phyloP scores from a whole-genome alignment of 805 yeast genomes.

The Grigorovia humatica region DNA sequence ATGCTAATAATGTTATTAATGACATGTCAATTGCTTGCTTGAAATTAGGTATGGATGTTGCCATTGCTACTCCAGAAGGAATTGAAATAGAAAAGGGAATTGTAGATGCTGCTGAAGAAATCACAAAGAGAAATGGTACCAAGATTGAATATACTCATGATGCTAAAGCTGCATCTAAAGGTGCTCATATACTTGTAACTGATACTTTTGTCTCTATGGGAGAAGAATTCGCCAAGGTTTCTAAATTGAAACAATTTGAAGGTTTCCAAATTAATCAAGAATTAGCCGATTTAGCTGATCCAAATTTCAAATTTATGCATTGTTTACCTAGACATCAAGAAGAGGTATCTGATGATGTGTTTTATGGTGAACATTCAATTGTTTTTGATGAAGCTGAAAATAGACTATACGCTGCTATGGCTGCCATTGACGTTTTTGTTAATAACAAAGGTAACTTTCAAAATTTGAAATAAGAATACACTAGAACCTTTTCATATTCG shows the following conservation, averaged over 20 bases:
- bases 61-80: constrained; percentile 15
- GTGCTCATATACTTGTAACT: constrained; percentile 79
- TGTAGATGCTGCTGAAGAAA: constrained; percentile 39
- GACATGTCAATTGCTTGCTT: constrained; percentile 84
- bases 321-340: constrained; percentile 93
- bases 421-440: constrained; percentile 84
- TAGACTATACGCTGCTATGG: constrained; percentile 90
- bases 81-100: constrained; percentile 43
- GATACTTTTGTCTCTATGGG: constrained; percentile 99
- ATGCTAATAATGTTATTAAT: constrained; percentile 89
- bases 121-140: constrained; percentile 44
- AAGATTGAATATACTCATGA: constrained; percentile 53
- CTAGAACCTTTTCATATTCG: neutral
- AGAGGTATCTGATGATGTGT: constrained; percentile 90
- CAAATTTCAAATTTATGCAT: constrained; percentile 90
- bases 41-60: constrained; percentile 60
- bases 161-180: constrained; percentile 61
- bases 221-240: constrained; percentile 68
- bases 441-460: constrained; percentile 62
- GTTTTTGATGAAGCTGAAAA: constrained; percentile 96
- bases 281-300: constrained; percentile 48
- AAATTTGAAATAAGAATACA: constrained; percentile 4
- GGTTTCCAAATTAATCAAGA: constrained; percentile 78
- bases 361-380: constrained; percentile 70
- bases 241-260: constrained; percentile 66